phyloP scores from a whole-genome alignment of 176 grass and related monocot genomes.

The Themeda triandra region DNA sequence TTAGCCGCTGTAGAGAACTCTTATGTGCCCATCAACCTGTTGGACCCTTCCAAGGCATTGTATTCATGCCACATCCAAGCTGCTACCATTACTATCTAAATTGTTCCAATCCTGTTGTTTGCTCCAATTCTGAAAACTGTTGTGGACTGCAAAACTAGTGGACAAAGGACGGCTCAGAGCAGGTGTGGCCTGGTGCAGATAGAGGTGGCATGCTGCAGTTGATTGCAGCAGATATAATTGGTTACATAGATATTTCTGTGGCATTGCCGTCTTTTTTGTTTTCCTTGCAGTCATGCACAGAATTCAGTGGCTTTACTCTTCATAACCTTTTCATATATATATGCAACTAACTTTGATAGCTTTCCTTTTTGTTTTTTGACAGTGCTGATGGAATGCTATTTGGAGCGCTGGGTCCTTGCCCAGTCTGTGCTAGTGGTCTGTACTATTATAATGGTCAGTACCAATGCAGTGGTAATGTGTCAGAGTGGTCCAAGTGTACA shows the following conservation, averaged over 20 bases:
- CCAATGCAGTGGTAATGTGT: conserved; percentile 71
- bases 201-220: neutral
- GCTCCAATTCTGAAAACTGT: neutral
- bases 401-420: conserved; percentile 81
- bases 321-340: neutral
- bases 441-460: conserved; percentile 73
- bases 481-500: conserved; percentile 92
- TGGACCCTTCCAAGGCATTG: neutral
- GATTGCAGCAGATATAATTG: neutral
- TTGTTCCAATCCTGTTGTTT: neutral
- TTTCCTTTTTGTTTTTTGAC: conserved; percentile 2
- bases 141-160: neutral
- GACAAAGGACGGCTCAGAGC: neutral
- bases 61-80: neutral
- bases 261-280: neutral
- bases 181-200: neutral
- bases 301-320: neutral
- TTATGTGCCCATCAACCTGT: neutral
- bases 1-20: neutral
- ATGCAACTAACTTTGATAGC: neutral
- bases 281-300: neutral
- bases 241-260: neutral
- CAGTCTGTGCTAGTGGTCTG: conserved; percentile 66
- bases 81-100: neutral
- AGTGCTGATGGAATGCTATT: conserved; percentile 99